Conservation (phyloP, 345 rosid species). For the Tarenaya hassleriana region DNA sequence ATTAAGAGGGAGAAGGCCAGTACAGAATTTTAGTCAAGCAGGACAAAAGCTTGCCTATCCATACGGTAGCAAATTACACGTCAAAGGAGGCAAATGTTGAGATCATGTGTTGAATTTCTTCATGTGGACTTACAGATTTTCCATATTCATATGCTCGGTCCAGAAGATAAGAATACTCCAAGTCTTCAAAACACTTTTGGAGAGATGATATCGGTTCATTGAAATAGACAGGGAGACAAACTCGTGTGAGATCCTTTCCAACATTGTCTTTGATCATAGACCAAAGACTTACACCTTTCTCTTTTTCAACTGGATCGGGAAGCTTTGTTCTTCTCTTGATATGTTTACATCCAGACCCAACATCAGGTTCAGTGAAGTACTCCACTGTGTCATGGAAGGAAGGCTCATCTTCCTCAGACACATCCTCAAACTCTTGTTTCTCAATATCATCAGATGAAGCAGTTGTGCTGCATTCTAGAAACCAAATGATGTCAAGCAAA, state of each 20-base stretch:
- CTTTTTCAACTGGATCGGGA: constrained; percentile 93
- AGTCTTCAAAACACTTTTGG: constrained; percentile 93
- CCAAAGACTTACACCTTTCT: constrained; percentile 97
- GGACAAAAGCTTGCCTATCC: neutral
- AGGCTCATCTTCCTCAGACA: constrained; percentile 78
- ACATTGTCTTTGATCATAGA: constrained; percentile 98
- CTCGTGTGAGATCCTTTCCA: constrained; percentile 94
- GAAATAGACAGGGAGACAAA: constrained; percentile 95
- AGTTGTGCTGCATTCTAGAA: constrained; percentile 91
- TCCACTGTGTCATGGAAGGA: constrained; percentile 74
- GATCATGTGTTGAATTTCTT: neutral
- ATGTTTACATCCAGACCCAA: constrained; percentile 29
- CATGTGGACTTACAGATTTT: constrained; percentile 58
- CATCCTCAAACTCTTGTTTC: constrained; percentile 82
- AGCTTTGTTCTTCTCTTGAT: constrained; percentile 74
- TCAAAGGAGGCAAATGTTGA: neutral
- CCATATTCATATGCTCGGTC: constrained; percentile 81
- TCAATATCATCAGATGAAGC: constrained; percentile 94
- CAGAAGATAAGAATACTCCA: constrained; percentile 88
- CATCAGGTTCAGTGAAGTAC: constrained; percentile 44
- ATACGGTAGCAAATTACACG: neutral
- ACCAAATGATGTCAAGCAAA: constrained; percentile 26
- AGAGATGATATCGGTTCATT: constrained; percentile 98
- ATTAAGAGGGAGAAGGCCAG: too few species aligned
- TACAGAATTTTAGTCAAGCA: too few species aligned